These are phyloP conservation scores for Dendrobium catenatum DNA, from an alignment of 106 monocot species.

Conservation along the genomic window DNA sequence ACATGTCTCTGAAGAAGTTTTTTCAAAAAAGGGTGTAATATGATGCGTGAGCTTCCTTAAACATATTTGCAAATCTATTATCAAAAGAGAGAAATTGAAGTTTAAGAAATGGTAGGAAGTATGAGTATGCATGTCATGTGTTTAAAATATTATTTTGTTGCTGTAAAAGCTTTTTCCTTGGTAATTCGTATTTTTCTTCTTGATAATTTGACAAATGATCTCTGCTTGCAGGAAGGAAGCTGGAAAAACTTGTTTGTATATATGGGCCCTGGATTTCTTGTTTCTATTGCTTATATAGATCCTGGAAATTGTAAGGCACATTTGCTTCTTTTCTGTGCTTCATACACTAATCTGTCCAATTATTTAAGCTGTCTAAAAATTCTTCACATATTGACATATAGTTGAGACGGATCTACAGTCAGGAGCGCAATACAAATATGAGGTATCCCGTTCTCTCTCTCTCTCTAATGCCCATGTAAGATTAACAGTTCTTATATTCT, in stretches of 20 bases:
- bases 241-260: slow-evolving; percentile 95
- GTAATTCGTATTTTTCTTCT: background rate
- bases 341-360: background rate
- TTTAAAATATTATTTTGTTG: background rate
- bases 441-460: slow-evolving; percentile 31
- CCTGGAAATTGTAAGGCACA: slow-evolving; percentile 82
- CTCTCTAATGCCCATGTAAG: too few relatives aligned
- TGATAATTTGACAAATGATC: background rate
- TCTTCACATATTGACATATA: slow-evolving; percentile 16
- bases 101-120: background rate
- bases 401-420: slow-evolving; percentile 94
- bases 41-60: slow-evolving; percentile 3
- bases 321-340: background rate
- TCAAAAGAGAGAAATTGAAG: background rate
- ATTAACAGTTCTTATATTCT: too few relatives aligned
- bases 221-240: slow-evolving; percentile 45
- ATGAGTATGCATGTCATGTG: background rate
- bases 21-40: background rate
- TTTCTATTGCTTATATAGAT: slow-evolving; percentile 93
- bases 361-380: slow-evolving; percentile 6
- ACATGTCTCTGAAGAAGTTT: background rate
- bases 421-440: slow-evolving; percentile 86
- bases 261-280: slow-evolving; percentile 90
- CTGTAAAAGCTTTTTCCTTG: background rate
- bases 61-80: background rate